A percentile compares a stretch with the other conserved stretches of the same genome.
Conservation (phyloP, 495 filamentous ascomycete species). For the Neurospora intermedia region DNA sequence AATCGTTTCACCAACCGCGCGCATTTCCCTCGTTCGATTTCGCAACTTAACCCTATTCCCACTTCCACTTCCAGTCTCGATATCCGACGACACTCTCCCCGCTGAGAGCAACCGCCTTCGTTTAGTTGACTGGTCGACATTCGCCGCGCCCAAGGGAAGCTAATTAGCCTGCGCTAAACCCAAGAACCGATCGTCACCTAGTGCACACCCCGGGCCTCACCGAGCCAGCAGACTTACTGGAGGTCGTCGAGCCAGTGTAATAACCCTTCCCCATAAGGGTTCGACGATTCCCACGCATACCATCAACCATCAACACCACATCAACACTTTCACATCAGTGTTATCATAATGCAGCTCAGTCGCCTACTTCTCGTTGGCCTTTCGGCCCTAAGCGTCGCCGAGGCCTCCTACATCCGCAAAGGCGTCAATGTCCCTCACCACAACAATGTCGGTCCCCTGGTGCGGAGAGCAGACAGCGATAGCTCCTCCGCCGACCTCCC, state of each 20-base stretch:
- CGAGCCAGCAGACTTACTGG: background rate
- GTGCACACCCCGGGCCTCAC: background rate
- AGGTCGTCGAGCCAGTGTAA: background rate
- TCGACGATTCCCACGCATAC: background rate
- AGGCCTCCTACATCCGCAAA: slow-evolving; percentile 24
- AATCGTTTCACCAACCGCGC: background rate
- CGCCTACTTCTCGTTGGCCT: slow-evolving; percentile 30
- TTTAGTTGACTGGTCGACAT: background rate
- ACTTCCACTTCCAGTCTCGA: background rate
- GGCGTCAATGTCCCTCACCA: slow-evolving; percentile 6
- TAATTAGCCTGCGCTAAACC: background rate
- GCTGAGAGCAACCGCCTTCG: background rate
- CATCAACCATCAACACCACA: background rate
- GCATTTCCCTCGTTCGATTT: background rate
- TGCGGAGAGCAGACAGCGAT: slow-evolving; percentile 7
- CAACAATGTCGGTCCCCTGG: background rate
- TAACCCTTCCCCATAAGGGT: background rate
- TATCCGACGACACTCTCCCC: background rate
- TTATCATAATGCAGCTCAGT: slow-evolving; percentile 27
- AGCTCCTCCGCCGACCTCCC: slow-evolving; percentile 1
- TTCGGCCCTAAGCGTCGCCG: slow-evolving; percentile 28
- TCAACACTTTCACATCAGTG: slow-evolving; percentile 12
- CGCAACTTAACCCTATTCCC: background rate
- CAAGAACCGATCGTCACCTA: background rate
- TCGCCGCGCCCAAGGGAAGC: background rate